Evolutionary conservation across 768 basidiomycete species (phyloP), one percentile per base, ranked within the genome.

Genomic region (Nevesoporus exiguus): DNA sequence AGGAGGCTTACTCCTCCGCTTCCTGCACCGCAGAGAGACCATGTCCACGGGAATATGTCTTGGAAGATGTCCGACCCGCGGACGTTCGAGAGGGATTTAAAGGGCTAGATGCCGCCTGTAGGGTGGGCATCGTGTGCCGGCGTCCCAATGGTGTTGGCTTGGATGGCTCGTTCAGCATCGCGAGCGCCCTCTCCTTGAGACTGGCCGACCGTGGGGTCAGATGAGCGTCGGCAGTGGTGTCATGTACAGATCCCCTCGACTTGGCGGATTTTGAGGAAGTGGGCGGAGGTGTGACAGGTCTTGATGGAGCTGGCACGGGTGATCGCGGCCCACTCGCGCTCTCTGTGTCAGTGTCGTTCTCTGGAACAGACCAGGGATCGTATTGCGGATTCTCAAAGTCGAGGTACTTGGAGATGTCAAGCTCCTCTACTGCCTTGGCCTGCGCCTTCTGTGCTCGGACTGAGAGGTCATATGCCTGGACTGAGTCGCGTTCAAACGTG

Each of bases 41-140:
- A 24, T 21, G 24, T 19, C 30, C 41, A 25, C 52, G 47, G 19
- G 36, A 24, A 30, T 10, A 30, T 10, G 10, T 30, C 40, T 33
- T 49, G 10, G 55, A 50, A 17, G 48, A 15, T 8, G 9, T 14
- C 13, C 40, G 50, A 33, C 7, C n/a, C 7, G n/a, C 13, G 13
- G 50, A 4, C 5, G 33, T 25, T 7, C 34, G 49, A 52, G 47
- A 37, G 25, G 51, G 9, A 47, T n/a, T n/a, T 22, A 8, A 21
- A 47, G 24, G 8, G 5, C 24, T 14, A 49, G 21, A 3, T 4
- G 33, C 29, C 13, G 9, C n/a, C 11, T 22, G 41, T 25, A 59
- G 10, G n/a, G 41, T 1, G 1, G 66, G 66, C 56, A 65, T 56
- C 14, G 66, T 56, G 39, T 58, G 42, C 7, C 58, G 37, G 5